Evolutionary conservation across 257 asterid genomes (phyloP).

Genomic region (Hygrophila difformis): DNA sequence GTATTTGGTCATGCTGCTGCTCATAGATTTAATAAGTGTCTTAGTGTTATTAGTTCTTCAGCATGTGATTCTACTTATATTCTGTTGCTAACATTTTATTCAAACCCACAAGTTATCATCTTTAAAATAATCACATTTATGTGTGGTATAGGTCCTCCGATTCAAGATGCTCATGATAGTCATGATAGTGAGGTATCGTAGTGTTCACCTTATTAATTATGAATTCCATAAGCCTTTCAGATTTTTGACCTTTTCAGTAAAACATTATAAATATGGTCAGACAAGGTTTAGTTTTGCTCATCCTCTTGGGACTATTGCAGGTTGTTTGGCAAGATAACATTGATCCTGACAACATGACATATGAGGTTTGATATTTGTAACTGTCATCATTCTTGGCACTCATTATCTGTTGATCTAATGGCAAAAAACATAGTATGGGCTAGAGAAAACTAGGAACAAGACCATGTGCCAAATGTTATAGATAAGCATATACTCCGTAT

Average conservation of each 20-base stretch:
- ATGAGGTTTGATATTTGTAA: slow-evolving; percentile 44
- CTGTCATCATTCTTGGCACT: not conserved
- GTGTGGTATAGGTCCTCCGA: slow-evolving; percentile 51
- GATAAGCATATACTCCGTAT: too few species aligned
- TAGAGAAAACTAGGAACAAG: not conserved
- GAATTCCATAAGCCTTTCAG: slow-evolving; percentile 12
- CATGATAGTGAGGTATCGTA: slow-evolving; percentile 57
- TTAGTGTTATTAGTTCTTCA: not conserved
- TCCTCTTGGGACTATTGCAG: slow-evolving; percentile 25
- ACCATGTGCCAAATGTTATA: not conserved
- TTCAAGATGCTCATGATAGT: slow-evolving; percentile 46
- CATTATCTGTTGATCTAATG: not conserved
- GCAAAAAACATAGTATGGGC: not conserved
- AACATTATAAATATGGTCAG: not conserved
- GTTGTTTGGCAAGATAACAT: slow-evolving; percentile 62
- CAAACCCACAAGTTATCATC: not conserved
- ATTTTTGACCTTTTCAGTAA: slow-evolving; percentile 10
- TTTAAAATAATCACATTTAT: slow-evolving; percentile 4
- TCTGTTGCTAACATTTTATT: slow-evolving; percentile 4
- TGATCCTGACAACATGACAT: slow-evolving; percentile 80
- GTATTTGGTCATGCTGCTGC: slow-evolving; percentile 4
- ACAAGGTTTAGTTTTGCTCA: not conserved
- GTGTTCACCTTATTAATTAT: slow-evolving; percentile 1
- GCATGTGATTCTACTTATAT: not conserved
- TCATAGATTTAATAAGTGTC: slow-evolving; percentile 9